Evolutionary conservation across 345 rosid species (phyloP).

Genomic region (Jatropha curcas): DNA sequence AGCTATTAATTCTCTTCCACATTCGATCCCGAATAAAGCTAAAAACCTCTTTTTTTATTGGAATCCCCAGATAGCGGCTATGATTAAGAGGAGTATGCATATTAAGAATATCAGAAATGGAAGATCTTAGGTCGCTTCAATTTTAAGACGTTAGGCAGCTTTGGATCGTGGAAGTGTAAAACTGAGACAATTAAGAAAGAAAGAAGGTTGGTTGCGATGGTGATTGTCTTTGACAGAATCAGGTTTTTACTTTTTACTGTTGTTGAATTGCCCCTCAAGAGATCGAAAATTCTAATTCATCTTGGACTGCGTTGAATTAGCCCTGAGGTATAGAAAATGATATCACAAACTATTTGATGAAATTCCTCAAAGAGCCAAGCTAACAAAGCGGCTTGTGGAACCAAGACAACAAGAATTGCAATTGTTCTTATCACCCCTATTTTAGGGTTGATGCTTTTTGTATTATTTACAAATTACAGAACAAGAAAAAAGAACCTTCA

Average conservation of each 20-base stretch:
- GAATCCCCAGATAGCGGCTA: too few species aligned
- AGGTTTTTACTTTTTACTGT: not conserved
- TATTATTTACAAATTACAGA: slow-evolving; percentile 27
- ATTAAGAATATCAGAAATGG: too few species aligned
- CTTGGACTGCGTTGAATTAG: not conserved
- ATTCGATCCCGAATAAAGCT: not conserved
- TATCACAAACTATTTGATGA: slow-evolving; percentile 23
- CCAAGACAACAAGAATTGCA: slow-evolving; percentile 4
- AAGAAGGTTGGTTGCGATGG: not conserved
- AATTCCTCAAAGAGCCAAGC: slow-evolving; percentile 20
- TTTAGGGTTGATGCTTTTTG: slow-evolving; percentile 16
- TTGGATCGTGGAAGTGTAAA: too few species aligned
- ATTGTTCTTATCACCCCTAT: slow-evolving; percentile 4
- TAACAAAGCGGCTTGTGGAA: not conserved
- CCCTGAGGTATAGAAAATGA: not conserved
- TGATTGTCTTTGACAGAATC: not conserved
- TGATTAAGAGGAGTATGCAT: too few species aligned
- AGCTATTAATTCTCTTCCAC: not conserved
- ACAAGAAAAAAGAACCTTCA: too few species aligned
- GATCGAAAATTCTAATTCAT: too few species aligned
- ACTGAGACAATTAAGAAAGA: too few species aligned
- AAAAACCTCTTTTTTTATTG: not conserved
- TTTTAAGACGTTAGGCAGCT: too few species aligned
- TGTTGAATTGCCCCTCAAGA: not conserved
- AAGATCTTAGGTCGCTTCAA: too few species aligned